These are phyloP conservation scores for Penicillium sumatraense DNA, from an alignment of 2,329 filamentous ascomycete genomes.

Conservation along the genomic window DNA sequence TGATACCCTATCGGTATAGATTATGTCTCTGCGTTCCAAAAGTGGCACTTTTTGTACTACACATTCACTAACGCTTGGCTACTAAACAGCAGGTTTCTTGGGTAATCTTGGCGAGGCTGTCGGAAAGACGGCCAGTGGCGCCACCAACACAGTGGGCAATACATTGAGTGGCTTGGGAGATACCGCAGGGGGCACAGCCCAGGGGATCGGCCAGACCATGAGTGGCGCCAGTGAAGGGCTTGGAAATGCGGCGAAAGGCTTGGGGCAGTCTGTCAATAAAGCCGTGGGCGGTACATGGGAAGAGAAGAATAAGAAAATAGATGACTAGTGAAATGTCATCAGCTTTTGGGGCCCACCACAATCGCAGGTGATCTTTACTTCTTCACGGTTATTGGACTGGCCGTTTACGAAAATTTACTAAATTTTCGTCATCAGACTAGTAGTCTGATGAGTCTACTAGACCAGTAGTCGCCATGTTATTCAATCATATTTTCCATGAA, in stretches of 20 bases:
- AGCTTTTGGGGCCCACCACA: too few relatives aligned
- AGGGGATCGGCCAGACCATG: constrained; percentile 37
- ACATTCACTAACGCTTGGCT: not conserved
- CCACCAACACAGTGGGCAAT: constrained; percentile 27
- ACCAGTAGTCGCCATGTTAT: too few relatives aligned
- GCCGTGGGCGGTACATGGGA: constrained; percentile 15
- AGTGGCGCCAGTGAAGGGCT: constrained; percentile 26
- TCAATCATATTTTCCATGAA: too few relatives aligned
- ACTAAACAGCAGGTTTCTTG: constrained; percentile 16
- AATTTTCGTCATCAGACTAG: too few relatives aligned
- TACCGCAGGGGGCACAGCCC: constrained; percentile 28
- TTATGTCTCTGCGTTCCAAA: not conserved
- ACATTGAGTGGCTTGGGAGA: constrained; percentile 33
- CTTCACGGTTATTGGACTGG: too few relatives aligned
- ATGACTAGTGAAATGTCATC: not conserved
- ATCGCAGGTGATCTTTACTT: too few relatives aligned
- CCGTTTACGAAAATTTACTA: too few relatives aligned
- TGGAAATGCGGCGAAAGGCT: constrained; percentile 27
- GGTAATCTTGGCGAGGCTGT: constrained; percentile 31
- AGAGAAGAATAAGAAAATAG: constrained; percentile 27
- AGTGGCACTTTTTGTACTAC: not conserved
- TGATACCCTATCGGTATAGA: too few relatives aligned
- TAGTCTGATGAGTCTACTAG: too few relatives aligned
- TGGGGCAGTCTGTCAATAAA: constrained; percentile 30
- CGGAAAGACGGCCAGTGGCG: constrained; percentile 31